phyloP scores from a whole-genome alignment of 768 basidiomycete species.

The Russula sp. region DNA sequence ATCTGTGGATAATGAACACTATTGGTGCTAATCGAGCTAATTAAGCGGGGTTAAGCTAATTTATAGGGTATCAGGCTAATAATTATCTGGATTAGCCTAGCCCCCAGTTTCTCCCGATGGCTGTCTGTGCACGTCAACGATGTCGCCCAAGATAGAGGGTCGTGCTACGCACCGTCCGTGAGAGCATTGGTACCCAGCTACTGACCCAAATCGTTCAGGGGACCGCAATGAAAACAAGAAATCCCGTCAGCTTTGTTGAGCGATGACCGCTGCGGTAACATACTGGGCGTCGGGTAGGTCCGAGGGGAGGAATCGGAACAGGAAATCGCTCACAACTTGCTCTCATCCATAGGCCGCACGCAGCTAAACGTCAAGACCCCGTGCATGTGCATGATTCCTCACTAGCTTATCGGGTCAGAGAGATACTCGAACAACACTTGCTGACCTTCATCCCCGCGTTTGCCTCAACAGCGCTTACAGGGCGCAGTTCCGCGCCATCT shows the following conservation, averaged over 20 bases:
- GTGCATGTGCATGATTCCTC: constrained; percentile 40
- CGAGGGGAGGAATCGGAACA: neutral
- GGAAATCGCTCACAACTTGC: constrained; percentile 49
- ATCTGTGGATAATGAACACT: too few relatives aligned
- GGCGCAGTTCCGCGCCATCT: constrained; percentile 52
- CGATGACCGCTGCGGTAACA: constrained; percentile 22
- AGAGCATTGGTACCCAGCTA: constrained; percentile 42
- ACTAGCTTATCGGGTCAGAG: constrained; percentile 42
- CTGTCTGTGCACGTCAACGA: constrained; percentile 34
- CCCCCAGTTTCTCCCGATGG: too few relatives aligned
- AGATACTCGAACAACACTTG: constrained; percentile 36
- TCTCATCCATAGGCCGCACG: constrained; percentile 44
- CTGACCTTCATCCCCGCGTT: constrained; percentile 38
- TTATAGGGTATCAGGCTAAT: too few relatives aligned
- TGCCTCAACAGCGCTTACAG: constrained; percentile 42
- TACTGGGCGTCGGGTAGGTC: constrained; percentile 20
- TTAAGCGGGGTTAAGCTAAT: too few relatives aligned
- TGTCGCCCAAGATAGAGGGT: neutral
- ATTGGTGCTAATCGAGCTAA: too few relatives aligned
- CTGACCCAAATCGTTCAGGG: constrained; percentile 46
- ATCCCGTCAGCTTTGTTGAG: neutral
- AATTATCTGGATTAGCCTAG: too few relatives aligned
- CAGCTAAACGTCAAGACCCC: constrained; percentile 40
- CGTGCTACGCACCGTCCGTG: constrained; percentile 37
- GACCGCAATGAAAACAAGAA: constrained; percentile 36